These are phyloP conservation scores for Naganishia vishniacii DNA, from an alignment of 768 basidiomycete species.

Conservation along the genomic window DNA sequence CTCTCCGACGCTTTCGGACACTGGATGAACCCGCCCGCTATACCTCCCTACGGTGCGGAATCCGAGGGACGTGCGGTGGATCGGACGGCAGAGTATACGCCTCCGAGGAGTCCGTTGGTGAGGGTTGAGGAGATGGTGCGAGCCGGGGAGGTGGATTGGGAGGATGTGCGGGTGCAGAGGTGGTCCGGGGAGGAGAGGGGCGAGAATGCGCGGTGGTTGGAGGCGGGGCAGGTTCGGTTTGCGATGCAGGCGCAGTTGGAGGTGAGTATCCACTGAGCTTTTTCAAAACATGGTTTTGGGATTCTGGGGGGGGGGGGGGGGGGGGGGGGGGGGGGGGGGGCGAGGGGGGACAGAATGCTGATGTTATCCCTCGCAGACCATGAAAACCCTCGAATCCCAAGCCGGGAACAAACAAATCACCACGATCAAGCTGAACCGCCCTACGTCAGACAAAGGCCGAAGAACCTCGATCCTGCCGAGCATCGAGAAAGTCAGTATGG, in stretches of 20 bases:
- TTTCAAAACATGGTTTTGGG: not conserved
- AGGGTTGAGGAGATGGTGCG: conserved; percentile 22
- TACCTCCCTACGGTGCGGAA: conserved; percentile 9
- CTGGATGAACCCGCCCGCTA: conserved; percentile 38
- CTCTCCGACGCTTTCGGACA: conserved; percentile 29
- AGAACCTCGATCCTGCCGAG: conserved; percentile 26
- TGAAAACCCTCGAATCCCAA: conserved; percentile 29
- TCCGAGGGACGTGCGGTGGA: not conserved
- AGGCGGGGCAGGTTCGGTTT: conserved; percentile 27
- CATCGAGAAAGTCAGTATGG: conserved; percentile 26
- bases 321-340: too few relatives aligned
- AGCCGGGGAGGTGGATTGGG: conserved; percentile 35
- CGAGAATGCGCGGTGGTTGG: conserved; percentile 35
- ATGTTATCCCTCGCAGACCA: conserved; percentile 10
- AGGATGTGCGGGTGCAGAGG: conserved; percentile 36
- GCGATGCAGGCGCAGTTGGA: conserved; percentile 34
- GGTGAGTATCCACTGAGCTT: conserved; percentile 25
- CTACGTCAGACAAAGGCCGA: conserved; percentile 13
- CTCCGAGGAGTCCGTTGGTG: conserved; percentile 36
- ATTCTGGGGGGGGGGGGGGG: too few relatives aligned
- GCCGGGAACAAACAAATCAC: conserved; percentile 23
- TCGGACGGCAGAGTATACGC: conserved; percentile 7
- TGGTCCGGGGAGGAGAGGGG: conserved; percentile 36
- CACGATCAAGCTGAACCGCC: conserved; percentile 25
- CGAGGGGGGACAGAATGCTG: too few relatives aligned